Evolutionary conservation across 2,329 filamentous ascomycete species (phyloP), one percentile per base, ranked within the genome.

Genomic region (Beauveria rudraprayagi): DNA sequence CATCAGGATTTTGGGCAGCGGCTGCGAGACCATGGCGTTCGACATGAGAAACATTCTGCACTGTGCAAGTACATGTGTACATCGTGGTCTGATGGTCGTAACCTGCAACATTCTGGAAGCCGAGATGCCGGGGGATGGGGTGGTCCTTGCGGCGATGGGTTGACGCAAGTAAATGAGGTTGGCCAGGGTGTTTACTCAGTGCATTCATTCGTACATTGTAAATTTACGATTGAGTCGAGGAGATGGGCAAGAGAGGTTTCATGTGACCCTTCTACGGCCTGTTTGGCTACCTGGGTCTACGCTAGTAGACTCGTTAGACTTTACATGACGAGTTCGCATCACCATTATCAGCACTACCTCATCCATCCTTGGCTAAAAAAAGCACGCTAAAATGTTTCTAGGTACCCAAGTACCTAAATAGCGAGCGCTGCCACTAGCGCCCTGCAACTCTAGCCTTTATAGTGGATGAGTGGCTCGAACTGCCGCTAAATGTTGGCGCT

Each of bases 361-460:
- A 5, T 11, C 5, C 34, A 37, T 11, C 34, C 34, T 37, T 37
- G 30, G 30, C 16, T 30, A 22, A 22, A 37, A 14, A 11, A 22
- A 30, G 28, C 5, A 19, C 28, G 30, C 50, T 22, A 52, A 37
- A 5, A 37, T 54, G 43, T 34, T 11, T 34, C 10, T 22, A 22
- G 22, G 22, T 22, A 22, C 22, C 22, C 3, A 22, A 22, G 22
- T 22, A 22, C 22, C 22, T 22, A 22, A 22, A 22, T 43, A 46
- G 54, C 54, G n/a, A 19, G 22, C 14, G 22, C 40, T 26, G 40
- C 22, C 6, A 30, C 30, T 57, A 57, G 54, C 55, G 55, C 30
- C 47, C 56, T 59, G 47, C 56, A 59, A 22, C 24, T 44, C 56
- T 59, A 51, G 56, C 56, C 37, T 51, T 40, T 59, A 52, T 59